These are phyloP conservation scores for Nigrograna mackinnonii DNA, from an alignment of 2,329 filamentous ascomycete genomes.

Conservation along the genomic window DNA sequence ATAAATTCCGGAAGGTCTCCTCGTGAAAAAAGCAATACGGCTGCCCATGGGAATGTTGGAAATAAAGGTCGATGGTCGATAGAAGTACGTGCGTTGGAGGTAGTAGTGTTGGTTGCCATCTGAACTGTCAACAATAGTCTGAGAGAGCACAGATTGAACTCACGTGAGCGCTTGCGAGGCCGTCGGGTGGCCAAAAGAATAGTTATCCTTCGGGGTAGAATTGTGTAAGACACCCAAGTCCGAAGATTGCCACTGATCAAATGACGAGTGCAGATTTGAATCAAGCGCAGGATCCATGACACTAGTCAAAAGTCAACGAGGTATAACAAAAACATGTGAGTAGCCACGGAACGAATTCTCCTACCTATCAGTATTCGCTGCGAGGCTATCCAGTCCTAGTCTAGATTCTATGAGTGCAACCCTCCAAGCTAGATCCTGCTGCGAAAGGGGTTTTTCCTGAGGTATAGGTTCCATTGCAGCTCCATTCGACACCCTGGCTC, in stretches of 20 bases:
- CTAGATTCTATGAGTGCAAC: constrained; percentile 3
- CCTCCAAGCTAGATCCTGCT: constrained; percentile 2
- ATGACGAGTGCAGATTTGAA: too few species aligned
- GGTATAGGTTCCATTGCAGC: neutral
- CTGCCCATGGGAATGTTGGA: constrained; percentile 4
- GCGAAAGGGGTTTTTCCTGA: neutral
- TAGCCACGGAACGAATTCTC: constrained; percentile 1
- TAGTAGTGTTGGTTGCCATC: neutral
- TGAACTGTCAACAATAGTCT: neutral
- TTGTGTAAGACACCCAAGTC: too few species aligned
- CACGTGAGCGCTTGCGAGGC: too few species aligned
- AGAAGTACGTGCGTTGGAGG: neutral
- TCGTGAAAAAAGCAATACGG: constrained; percentile 12
- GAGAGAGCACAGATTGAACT: too few species aligned
- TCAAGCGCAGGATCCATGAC: too few species aligned
- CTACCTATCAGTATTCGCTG: neutral
- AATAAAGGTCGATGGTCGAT: constrained; percentile 5
- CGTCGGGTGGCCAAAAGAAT: too few species aligned
- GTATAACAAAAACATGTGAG: too few species aligned
- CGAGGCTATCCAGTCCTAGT: neutral
- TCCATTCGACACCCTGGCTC: constrained; percentile 1
- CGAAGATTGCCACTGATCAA: too few species aligned
- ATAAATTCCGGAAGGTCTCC: constrained; percentile 2
- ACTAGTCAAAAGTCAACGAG: too few species aligned
- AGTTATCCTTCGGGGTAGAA: too few species aligned